Evolutionary conservation across 768 basidiomycete species (phyloP), one percentile per base, ranked within the genome.

Genomic region (Leccinum barrowsii): DNA sequence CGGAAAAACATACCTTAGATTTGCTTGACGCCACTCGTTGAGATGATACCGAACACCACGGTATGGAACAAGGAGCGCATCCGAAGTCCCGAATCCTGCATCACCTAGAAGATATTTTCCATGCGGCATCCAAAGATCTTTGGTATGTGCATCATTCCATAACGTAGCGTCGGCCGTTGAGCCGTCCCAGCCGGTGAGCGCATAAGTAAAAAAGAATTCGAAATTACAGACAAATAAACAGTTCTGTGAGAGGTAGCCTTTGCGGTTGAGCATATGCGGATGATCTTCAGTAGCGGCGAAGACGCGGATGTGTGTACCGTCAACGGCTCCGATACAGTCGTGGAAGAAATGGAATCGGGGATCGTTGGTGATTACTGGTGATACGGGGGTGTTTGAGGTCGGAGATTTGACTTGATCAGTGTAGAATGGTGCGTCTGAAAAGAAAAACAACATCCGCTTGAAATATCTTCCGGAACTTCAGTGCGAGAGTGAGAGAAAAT

Each of bases 111-210:
- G 74, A 48, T 67, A 77, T 47, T 68, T 70, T 3, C 72, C 73
- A 4, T 54, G 44, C 2, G 74, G 70, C 42, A 78, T 73, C 1
- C 30, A 4, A 30, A 79, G 66, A 58, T 73, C 70, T 6, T 52
- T 48, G 1, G 57, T 2, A 3, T 63, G 62, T 4, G 75, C 71
- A 63, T 74, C 50, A 5, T 67, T 37, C 62, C 65, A 78, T 22
- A 37, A 13, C 6, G 7, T 19, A 5, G 68, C 62, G 70, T 80
- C 76, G 3, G 76, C 65, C 5, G 68, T 67, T 35, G 28, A 73
- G 0, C 78, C 78, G 44, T 81, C 78, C 73, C 74, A 79, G 1
- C 77, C 75, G 55, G 67, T 72, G 4, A 76, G 59, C 6, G 76
- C 47, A 61, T 78, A 80, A 5, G 66, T 61, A 52, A 80, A 79